These are phyloP conservation scores for Astrocystis sublimbata DNA, from an alignment of 495 filamentous ascomycete genomes.

Conservation along the genomic window DNA sequence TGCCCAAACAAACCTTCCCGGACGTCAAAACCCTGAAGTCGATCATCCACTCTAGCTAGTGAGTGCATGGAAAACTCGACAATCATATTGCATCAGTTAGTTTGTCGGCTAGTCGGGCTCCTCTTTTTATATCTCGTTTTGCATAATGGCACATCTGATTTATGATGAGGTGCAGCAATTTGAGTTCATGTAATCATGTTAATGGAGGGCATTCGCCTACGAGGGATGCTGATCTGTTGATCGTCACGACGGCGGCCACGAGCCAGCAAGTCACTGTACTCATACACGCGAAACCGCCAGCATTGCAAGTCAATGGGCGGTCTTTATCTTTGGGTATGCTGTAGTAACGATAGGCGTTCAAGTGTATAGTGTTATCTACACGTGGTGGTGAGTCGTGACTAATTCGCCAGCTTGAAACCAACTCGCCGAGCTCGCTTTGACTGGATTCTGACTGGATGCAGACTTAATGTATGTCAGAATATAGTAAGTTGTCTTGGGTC, in stretches of 20 bases:
- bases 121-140: too few species aligned
- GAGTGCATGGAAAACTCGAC: not conserved
- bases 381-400: too few species aligned
- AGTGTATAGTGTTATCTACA: too few species aligned
- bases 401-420: too few species aligned
- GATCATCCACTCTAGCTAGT: conserved; percentile 9
- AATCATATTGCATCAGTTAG: not conserved
- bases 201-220: not conserved
- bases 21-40: not conserved
- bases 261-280: too few species aligned
- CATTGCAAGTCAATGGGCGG: too few species aligned
- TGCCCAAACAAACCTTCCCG: not conserved
- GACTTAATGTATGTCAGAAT: conserved; percentile 14
- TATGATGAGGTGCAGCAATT: not conserved
- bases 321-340: too few species aligned
- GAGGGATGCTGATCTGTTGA: not conserved
- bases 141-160: too few species aligned
- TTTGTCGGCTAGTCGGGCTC: not conserved
- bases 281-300: too few species aligned
- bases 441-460: too few species aligned
- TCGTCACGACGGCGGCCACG: not conserved
- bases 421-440: not conserved
- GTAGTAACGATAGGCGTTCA: not conserved
- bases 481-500: conserved; percentile 8
- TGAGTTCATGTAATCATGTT: not conserved